phyloP scores from a whole-genome alignment of 2,329 filamentous ascomycete species.

The Cucurbitaria berberidis region DNA sequence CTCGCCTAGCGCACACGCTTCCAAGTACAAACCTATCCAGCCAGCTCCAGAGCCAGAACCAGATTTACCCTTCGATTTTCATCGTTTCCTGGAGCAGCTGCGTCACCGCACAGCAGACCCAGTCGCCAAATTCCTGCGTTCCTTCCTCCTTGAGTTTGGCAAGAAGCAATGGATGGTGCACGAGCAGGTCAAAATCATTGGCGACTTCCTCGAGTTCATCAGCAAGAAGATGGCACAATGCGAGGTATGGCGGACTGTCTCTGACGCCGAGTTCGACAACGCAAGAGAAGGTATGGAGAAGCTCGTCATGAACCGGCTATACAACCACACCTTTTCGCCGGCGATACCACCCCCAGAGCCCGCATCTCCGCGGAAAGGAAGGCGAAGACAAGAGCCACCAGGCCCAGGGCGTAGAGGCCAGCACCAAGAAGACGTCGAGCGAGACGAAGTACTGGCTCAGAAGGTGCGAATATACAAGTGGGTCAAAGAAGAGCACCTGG shows the following conservation, averaged over 20 bases:
- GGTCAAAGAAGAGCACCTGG: slow-evolving; percentile 90
- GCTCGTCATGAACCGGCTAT: slow-evolving; percentile 96
- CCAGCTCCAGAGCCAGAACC: slow-evolving; percentile 70
- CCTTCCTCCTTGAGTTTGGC: slow-evolving; percentile 90
- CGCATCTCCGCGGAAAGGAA: slow-evolving; percentile 71
- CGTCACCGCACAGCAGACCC: slow-evolving; percentile 98
- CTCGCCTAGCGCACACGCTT: slow-evolving; percentile 43
- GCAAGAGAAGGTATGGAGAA: slow-evolving; percentile 99
- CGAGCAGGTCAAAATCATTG: slow-evolving; percentile 98
- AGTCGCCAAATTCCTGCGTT: slow-evolving; percentile 92
- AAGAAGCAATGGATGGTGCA: slow-evolving; percentile 99
- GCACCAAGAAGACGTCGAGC: slow-evolving; percentile 96
- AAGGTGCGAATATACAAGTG: slow-evolving; percentile 97
- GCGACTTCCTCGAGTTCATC: slow-evolving; percentile 95
- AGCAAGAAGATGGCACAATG: slow-evolving; percentile 98
- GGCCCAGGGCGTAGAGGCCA: slow-evolving; percentile 89
- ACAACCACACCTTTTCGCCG: slow-evolving; percentile 94
- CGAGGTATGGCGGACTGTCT: slow-evolving; percentile 94
- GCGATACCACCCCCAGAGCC: slow-evolving; percentile 84
- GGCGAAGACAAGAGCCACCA: slow-evolving; percentile 62
- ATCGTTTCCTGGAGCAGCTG: slow-evolving; percentile 93
- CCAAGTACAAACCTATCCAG: slow-evolving; percentile 64
- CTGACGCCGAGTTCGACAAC: slow-evolving; percentile 97
- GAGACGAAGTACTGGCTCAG: slow-evolving; percentile 93
- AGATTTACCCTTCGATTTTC: slow-evolving; percentile 91